Percentiles rank a stretch among this genome's conserved stretches.
These are phyloP conservation scores for Phialophora expanda DNA, from an alignment of 2,329 filamentous ascomycete species.

Conservation along the genomic window DNA sequence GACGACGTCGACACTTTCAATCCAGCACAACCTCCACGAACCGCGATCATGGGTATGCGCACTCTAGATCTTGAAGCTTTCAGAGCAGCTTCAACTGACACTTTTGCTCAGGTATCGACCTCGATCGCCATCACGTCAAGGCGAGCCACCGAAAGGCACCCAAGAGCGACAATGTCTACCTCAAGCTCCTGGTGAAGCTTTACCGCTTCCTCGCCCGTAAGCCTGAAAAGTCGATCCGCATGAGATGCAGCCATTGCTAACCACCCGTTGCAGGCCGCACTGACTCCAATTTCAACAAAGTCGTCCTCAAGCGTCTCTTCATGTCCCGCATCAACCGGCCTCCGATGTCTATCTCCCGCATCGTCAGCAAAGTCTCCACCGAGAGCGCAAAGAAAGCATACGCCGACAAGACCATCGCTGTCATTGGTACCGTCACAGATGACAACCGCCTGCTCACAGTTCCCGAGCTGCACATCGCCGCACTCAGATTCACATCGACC, in stretches of 20 bases:
- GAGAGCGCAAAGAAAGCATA: constrained; percentile 61
- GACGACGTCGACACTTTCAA: constrained; percentile 34
- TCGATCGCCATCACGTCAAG: constrained; percentile 68
- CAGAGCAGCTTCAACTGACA: constrained; percentile 15
- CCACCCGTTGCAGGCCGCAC: constrained; percentile 72
- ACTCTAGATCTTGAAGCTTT: not conserved
- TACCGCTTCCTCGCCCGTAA: constrained; percentile 96
- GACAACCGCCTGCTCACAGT: constrained; percentile 91
- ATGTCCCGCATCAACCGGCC: constrained; percentile 99
- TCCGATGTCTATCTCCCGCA: constrained; percentile 91
- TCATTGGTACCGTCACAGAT: constrained; percentile 95
- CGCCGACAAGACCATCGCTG: constrained; percentile 79
- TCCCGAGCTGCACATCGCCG: constrained; percentile 92
- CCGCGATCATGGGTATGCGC: constrained; percentile 39
- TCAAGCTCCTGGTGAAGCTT: constrained; percentile 96
- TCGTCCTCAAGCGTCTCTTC: constrained; percentile 94
- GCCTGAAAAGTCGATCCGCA: constrained; percentile 46
- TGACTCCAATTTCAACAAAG: constrained; percentile 98
- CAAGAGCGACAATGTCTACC: constrained; percentile 98
- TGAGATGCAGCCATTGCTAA: constrained; percentile 21
- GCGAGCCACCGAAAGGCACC: constrained; percentile 84
- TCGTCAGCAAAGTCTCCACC: constrained; percentile 66
- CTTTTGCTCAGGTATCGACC: constrained; percentile 57
- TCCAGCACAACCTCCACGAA: constrained; percentile 29
- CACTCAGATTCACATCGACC: constrained; percentile 94